phyloP scores from a whole-genome alignment of 139 green algal genomes.

The Deuterostichococcus epilithicus region DNA sequence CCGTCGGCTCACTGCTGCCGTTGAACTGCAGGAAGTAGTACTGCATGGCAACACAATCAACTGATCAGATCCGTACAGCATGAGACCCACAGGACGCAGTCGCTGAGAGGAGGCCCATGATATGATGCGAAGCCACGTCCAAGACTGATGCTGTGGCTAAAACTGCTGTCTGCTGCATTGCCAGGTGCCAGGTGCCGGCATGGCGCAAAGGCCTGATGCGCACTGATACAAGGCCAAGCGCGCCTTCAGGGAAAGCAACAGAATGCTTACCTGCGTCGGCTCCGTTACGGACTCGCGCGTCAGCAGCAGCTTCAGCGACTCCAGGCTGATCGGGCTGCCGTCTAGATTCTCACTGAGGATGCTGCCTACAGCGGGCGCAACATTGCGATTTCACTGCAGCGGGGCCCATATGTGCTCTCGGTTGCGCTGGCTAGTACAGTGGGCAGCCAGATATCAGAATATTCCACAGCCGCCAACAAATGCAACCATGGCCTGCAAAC shows the following conservation, averaged over 20 bases:
- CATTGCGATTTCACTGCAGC: no score
- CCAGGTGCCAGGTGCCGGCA: no score
- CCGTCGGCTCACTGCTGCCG: not conserved
- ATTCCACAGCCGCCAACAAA: no score
- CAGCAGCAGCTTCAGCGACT: slow-evolving; percentile 59
- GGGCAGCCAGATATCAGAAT: no score
- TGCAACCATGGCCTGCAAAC: no score
- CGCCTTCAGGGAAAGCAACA: slow-evolving; percentile 14
- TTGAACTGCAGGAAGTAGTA: slow-evolving; percentile 1
- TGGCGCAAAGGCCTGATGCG: no score
- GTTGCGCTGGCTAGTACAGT: no score
- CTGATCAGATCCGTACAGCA: not conserved
- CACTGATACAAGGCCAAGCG: no score
- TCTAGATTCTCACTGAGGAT: not conserved
- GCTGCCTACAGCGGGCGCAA: slow-evolving; percentile 11
- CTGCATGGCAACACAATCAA: not conserved
- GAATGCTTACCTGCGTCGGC: slow-evolving; percentile 59
- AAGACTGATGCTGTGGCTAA: no score
- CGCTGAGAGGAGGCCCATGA: not conserved
- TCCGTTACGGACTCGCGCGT: slow-evolving; percentile 54
- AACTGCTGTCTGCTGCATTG: no score
- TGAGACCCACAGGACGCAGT: not conserved
- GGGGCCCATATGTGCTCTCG: no score
- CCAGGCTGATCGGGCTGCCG: slow-evolving; percentile 24
- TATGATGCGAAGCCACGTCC: no score